These are phyloP conservation scores for Trichoderma citrinoviride DNA, from an alignment of 2,329 filamentous ascomycete species.

Conservation along the genomic window DNA sequence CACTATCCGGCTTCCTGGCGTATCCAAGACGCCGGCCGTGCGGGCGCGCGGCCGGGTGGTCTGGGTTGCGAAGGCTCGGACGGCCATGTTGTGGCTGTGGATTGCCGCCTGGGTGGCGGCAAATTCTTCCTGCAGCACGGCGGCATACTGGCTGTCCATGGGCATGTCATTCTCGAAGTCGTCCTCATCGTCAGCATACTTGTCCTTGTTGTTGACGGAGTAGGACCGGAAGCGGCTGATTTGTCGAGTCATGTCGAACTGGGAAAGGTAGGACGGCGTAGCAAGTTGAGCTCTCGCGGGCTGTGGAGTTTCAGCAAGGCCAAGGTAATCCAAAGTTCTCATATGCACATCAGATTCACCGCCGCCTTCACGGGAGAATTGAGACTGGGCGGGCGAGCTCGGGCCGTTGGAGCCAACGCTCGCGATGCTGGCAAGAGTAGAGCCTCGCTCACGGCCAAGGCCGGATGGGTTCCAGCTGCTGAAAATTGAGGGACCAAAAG, in stretches of 20 bases:
- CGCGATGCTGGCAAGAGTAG: constrained; percentile 76
- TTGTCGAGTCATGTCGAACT: constrained; percentile 72
- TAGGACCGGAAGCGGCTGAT: constrained; percentile 92
- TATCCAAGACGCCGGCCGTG: constrained; percentile 88
- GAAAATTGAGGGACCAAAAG: constrained; percentile 89
- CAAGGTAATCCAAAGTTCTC: constrained; percentile 93
- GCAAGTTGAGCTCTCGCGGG: constrained; percentile 70
- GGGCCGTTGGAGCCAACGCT: constrained; percentile 90
- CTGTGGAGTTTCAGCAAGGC: constrained; percentile 89
- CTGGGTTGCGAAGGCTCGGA: constrained; percentile 86
- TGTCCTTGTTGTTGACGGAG: constrained; percentile 97
- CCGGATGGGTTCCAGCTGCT: constrained; percentile 73
- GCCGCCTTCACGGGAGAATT: constrained; percentile 79
- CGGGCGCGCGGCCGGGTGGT: constrained; percentile 83
- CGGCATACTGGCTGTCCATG: constrained; percentile 57
- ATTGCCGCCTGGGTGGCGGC: constrained; percentile 68
- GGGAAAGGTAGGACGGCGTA: constrained; percentile 72
- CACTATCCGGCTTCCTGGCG: constrained; percentile 63
- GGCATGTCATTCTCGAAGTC: constrained; percentile 61
- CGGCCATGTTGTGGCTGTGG: constrained; percentile 86
- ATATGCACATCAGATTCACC: constrained; percentile 83
- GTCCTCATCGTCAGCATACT: constrained; percentile 86
- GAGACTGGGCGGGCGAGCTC: constrained; percentile 80
- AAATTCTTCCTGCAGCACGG: constrained; percentile 59
- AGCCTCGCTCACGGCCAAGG: constrained; percentile 74